phyloP scores from a whole-genome alignment of 306 rosid genomes.

The Vigna radiata region DNA sequence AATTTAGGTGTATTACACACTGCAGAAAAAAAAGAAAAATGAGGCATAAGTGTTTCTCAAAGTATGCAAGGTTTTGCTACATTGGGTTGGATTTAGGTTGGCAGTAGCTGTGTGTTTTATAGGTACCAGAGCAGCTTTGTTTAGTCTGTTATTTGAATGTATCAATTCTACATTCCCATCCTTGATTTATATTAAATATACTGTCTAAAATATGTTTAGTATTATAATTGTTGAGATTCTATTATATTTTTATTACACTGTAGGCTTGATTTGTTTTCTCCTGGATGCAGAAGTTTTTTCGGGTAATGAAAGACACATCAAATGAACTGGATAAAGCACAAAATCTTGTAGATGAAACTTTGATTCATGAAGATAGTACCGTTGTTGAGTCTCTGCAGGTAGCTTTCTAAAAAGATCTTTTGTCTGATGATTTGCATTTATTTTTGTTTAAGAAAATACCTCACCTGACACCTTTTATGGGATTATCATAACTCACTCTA shows the following conservation, averaged over 20 bases:
- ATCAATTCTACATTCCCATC: conserved; percentile 26
- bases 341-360: conserved; percentile 50
- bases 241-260: conserved; percentile 29
- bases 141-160: conserved; percentile 16
- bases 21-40: conserved; percentile 22
- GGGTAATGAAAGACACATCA: conserved; percentile 53
- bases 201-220: background rate
- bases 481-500: conserved; percentile 40
- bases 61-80: conserved; percentile 27
- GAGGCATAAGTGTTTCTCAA: background rate
- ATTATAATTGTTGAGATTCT: conserved; percentile 42
- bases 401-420: conserved; percentile 43
- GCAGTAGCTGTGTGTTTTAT: conserved; percentile 15
- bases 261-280: conserved; percentile 39
- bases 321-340: conserved; percentile 56
- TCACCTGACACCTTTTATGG: conserved; percentile 36
- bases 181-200: conserved; percentile 28
- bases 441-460: conserved; percentile 29
- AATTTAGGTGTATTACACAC: conserved; percentile 2
- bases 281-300: conserved; percentile 67
- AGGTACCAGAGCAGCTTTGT: conserved; percentile 16
- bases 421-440: conserved; percentile 36
- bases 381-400: conserved; percentile 78
- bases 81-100: conserved; percentile 29
- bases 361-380: conserved; percentile 50